phyloP scores from a whole-genome alignment of 345 rosid species.

The Rubroshorea leprosula region DNA sequence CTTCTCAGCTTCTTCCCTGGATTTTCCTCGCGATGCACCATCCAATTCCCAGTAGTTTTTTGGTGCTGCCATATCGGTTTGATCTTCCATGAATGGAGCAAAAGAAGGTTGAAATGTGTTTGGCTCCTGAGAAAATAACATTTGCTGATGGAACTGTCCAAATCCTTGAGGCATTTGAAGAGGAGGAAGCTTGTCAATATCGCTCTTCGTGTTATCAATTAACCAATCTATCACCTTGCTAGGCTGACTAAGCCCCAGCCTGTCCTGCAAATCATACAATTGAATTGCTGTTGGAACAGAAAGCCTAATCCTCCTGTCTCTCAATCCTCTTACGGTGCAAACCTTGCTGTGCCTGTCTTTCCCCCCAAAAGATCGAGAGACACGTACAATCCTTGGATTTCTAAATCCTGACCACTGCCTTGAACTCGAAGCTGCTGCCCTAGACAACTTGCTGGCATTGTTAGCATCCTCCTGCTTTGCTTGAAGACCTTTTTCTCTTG shows the following conservation, averaged over 20 bases:
- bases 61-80: constrained; percentile 22
- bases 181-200: constrained; percentile 86
- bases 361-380: constrained; percentile 80
- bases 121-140: constrained; percentile 23
- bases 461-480: constrained; percentile 56
- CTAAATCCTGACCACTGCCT: constrained; percentile 90
- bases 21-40: constrained; percentile 34
- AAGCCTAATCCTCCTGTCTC: constrained; percentile 83
- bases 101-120: constrained; percentile 17
- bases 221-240: constrained; percentile 96
- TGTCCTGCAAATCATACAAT: constrained; percentile 82
- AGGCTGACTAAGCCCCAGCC: constrained; percentile 81
- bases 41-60: constrained; percentile 43
- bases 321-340: constrained; percentile 79
- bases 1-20: constrained; percentile 37
- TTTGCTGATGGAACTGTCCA: constrained; percentile 61
- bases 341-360: constrained; percentile 99
- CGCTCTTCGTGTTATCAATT: constrained; percentile 63
- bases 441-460: constrained; percentile 12
- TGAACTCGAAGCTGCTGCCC: constrained; percentile 32
- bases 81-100: constrained; percentile 32
- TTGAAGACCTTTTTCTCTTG: constrained; percentile 39
- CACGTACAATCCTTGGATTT: constrained; percentile 89
- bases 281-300: constrained; percentile 95
- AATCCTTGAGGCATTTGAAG: constrained; percentile 71